Conservation (phyloP, 495 filamentous ascomycete species). For the Xylaria palmicola region DNA sequence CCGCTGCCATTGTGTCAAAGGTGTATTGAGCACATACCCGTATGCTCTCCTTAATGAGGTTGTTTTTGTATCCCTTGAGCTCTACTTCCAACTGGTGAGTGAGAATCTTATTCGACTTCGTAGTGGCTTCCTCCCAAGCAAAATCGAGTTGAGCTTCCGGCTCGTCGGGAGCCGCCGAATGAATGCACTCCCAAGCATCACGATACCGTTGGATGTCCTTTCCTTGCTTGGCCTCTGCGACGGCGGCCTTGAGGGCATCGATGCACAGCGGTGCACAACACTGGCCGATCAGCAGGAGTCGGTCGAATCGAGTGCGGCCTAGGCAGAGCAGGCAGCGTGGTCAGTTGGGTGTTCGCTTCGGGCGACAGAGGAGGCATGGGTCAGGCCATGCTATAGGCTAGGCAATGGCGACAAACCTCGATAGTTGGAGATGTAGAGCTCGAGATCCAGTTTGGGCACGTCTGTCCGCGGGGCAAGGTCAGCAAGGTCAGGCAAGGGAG, state of each 20-base stretch:
- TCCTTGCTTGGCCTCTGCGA: slow-evolving; percentile 73
- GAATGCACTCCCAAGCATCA: slow-evolving; percentile 63
- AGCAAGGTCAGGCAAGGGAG: slow-evolving; percentile 4
- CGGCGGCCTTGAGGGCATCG: slow-evolving; percentile 78
- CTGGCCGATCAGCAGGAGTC: slow-evolving; percentile 76
- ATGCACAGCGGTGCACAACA: slow-evolving; percentile 71
- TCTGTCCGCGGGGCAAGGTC: slow-evolving; percentile 48
- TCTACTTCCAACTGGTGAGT: slow-evolving; percentile 75
- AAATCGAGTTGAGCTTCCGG: slow-evolving; percentile 64
- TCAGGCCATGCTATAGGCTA: neutral
- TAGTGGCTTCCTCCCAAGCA: slow-evolving; percentile 65
- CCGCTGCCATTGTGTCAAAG: neutral
- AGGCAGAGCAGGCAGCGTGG: neutral
- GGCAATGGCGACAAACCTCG: slow-evolving; percentile 55
- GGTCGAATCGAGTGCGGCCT: slow-evolving; percentile 75
- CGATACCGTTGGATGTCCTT: slow-evolving; percentile 72
- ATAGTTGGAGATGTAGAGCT: slow-evolving; percentile 90
- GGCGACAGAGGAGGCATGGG: neutral
- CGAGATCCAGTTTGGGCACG: slow-evolving; percentile 86
- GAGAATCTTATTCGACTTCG: slow-evolving; percentile 62
- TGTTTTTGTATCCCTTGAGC: slow-evolving; percentile 93
- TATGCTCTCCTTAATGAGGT: slow-evolving; percentile 96
- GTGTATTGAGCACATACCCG: slow-evolving; percentile 56
- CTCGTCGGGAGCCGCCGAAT: slow-evolving; percentile 63
- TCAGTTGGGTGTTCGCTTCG: neutral